Percentiles rank a stretch among this genome's conserved stretches.
phyloP scores from a whole-genome alignment of 176 grass and related monocot species.

The Calamus simplicifolius region DNA sequence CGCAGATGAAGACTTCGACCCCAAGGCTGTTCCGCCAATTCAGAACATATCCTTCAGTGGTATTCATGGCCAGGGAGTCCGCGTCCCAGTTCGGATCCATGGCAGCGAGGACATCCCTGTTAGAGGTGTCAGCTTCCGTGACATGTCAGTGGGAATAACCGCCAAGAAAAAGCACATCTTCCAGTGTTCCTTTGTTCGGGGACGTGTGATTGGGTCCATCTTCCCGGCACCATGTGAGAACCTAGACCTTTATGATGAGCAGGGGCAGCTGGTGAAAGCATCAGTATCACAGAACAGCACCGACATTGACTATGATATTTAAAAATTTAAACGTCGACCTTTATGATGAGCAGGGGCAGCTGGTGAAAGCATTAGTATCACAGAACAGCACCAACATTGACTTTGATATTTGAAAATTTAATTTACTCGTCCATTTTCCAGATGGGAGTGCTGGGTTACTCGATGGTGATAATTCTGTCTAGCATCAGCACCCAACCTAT shows the following conservation, averaged over 20 bases:
- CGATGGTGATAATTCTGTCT: too few relatives aligned
- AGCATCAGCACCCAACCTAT: too few relatives aligned
- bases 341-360: slow-evolving; percentile 5
- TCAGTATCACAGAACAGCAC: not conserved
- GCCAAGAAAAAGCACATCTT: slow-evolving; percentile 7
- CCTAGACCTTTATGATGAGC: slow-evolving; percentile 11
- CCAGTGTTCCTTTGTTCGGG: slow-evolving; percentile 8
- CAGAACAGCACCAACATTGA: too few relatives aligned
- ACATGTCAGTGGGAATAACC: slow-evolving; percentile 1
- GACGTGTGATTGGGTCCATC: slow-evolving; percentile 5
- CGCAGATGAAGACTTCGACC: not conserved
- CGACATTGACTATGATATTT: too few relatives aligned
- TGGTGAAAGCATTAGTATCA: not conserved
- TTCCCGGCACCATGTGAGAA: slow-evolving; percentile 18
- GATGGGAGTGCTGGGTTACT: too few relatives aligned
- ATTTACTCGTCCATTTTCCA: too few relatives aligned
- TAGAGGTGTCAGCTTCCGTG: not conserved
- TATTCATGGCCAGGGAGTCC: too few relatives aligned
- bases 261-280: not conserved
- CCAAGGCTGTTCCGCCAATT: slow-evolving; percentile 1
- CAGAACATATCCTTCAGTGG: slow-evolving; percentile 7
- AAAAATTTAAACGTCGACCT: slow-evolving; percentile 10
- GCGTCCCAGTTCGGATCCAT: too few relatives aligned
- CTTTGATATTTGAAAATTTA: too few relatives aligned
- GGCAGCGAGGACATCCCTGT: too few relatives aligned